Conservation (phyloP, 768 basidiomycete genomes). For the Ephemerocybe angulata region DNA sequence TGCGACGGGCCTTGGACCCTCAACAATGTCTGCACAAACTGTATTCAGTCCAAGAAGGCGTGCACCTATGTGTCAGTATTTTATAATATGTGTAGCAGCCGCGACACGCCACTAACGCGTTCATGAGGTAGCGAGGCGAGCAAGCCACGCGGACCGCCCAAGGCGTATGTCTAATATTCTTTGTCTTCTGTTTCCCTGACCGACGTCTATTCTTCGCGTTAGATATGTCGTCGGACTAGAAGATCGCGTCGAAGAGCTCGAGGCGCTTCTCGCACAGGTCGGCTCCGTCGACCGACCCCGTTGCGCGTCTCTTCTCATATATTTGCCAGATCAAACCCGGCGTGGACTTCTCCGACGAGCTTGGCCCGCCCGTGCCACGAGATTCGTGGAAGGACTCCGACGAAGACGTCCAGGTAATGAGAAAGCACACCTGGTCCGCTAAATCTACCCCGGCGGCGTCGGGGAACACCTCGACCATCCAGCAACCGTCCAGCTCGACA, state of each 20-base stretch:
- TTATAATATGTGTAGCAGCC: not conserved
- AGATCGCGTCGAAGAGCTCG: constrained; percentile 54
- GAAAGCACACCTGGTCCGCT: not conserved
- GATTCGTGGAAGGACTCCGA: constrained; percentile 56
- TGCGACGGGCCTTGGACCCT: constrained; percentile 56
- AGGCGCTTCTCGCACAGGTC: constrained; percentile 51
- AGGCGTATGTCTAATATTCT: constrained; percentile 50
- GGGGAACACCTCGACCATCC: constrained; percentile 2
- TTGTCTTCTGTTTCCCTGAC: not conserved
- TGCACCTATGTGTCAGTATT: constrained; percentile 59
- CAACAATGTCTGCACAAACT: constrained; percentile 56
- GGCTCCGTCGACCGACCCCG: not conserved
- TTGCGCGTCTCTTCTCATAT: constrained; percentile 2
- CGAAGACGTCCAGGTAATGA: not conserved
- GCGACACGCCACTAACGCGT: not conserved
- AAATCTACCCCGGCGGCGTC: not conserved
- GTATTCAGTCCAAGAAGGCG: constrained; percentile 42
- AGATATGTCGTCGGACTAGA: constrained; percentile 61
- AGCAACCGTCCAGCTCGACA: constrained; percentile 10
- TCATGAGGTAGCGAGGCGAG: constrained; percentile 48
- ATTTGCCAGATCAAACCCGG: constrained; percentile 56
- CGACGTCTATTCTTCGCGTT: not conserved
- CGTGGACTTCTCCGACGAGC: constrained; percentile 54
- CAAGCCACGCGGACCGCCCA: constrained; percentile 63
- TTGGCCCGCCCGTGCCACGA: constrained; percentile 59